Percentiles rank a stretch among this genome's conserved stretches.
phyloP scores from a whole-genome alignment of 2,329 filamentous ascomycete species.

The Daldinia eschscholtzii region DNA sequence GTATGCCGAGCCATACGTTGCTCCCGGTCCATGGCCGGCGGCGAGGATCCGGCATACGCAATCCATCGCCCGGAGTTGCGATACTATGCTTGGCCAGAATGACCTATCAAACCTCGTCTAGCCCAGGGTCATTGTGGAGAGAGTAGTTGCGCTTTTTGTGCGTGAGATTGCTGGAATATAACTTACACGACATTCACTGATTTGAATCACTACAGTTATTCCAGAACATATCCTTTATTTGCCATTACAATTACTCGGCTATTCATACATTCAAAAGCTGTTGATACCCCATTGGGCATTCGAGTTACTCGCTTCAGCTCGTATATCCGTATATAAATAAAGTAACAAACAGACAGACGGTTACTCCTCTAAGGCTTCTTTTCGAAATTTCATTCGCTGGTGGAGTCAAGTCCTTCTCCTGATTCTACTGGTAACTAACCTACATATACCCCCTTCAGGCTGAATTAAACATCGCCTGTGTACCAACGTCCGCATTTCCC shows the following conservation, averaged over 20 bases:
- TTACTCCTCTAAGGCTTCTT: constrained; percentile 16
- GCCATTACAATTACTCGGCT: constrained; percentile 11
- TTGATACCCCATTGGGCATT: constrained; percentile 25
- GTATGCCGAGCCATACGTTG: constrained; percentile 22
- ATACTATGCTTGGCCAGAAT: constrained; percentile 22
- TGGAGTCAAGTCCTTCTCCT: constrained; percentile 25
- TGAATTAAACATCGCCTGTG: constrained; percentile 39
- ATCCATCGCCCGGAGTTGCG: constrained; percentile 29
- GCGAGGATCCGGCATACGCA: constrained; percentile 23
- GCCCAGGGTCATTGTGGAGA: constrained; percentile 23
- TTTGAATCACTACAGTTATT: constrained; percentile 20
- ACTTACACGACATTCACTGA: constrained; percentile 8
- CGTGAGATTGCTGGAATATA: constrained; percentile 28
- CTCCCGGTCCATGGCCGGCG: constrained; percentile 12
- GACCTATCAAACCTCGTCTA: constrained; percentile 33
- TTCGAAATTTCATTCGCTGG: constrained; percentile 22
- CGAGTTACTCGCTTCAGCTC: constrained; percentile 10
- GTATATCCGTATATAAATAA: not conserved
- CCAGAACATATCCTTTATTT: constrained; percentile 30
- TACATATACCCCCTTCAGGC: constrained; percentile 43
- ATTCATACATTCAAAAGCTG: constrained; percentile 23
- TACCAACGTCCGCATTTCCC: constrained; percentile 42
- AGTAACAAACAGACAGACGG: constrained; percentile 10
- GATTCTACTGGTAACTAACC: constrained; percentile 16
- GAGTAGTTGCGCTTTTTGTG: constrained; percentile 36